Evolutionary conservation across 2,329 filamentous ascomycete genomes (phyloP), one percentile per base, ranked within the genome.

Genomic region (Fusarium mangiferae): DNA sequence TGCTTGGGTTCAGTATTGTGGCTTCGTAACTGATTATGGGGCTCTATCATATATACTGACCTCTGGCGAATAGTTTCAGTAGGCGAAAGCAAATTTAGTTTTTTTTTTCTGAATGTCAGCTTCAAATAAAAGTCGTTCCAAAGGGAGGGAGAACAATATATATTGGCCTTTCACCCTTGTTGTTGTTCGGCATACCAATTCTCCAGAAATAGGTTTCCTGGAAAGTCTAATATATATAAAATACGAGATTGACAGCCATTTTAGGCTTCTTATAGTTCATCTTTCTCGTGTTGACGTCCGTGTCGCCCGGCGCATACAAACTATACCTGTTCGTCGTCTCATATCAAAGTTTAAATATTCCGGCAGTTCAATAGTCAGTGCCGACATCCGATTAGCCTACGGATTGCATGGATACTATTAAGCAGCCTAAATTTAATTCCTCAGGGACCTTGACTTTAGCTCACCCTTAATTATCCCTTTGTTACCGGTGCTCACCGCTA

Each of bases 61-160:
- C 5, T 28, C 11, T 11, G 3, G 10, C 1, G 13, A 5, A 7
- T 5, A 17, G 3, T 38, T 6, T 6, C 5, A 17, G 20, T 17
- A 28, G 7, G 7, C 6, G 4, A 52, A 11, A 5, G 8, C 7
- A n/a, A n/a, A 6, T 13, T 6, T 5, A 13, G 20, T 39, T n/a
- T 28, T 5, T 28, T 5, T 17, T 5, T 41, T 41, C 15, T 41
- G 14, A 30, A n/a, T 28, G 2, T 10, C 7, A 14, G 20, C 5
- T 7, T 18, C 11, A 2, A 4, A 10, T 55, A 3, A 4, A 10
- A 6, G 20, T 9, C 28, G 1, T 54, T 14, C 1, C 6, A n/a
- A 1, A 1, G 15, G 7, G 11, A 38, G 2, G n/a, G 9, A n/a
- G 7, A 1, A 17, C 20, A 10, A 39, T 54, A 28, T 28, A 39